Conservation (phyloP, 768 basidiomycete genomes). For the Phanerodontia chrysosporium region DNA sequence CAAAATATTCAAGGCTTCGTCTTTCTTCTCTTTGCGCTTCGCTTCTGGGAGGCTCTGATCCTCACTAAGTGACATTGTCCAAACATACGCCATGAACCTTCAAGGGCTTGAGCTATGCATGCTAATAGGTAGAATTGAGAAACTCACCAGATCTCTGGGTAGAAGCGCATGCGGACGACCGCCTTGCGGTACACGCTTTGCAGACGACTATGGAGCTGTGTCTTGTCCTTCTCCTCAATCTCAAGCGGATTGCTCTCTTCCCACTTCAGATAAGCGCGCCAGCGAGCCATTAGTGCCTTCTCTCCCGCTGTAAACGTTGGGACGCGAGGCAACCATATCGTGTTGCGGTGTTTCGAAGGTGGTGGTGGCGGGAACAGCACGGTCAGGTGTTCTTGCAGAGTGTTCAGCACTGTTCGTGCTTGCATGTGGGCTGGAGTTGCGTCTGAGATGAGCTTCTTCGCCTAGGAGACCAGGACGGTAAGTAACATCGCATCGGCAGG, state of each 20-base stretch:
- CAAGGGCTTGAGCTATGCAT: background rate
- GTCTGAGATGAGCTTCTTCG: conserved; percentile 94
- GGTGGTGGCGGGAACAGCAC: conserved; percentile 52
- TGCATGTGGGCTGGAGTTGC: conserved; percentile 94
- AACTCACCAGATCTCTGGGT: conserved; percentile 86
- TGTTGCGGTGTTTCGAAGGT: conserved; percentile 35
- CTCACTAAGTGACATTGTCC: conserved; percentile 67
- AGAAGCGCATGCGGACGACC: conserved; percentile 88
- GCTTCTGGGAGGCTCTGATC: conserved; percentile 9
- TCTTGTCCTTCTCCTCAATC: conserved; percentile 79
- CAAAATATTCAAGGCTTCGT: conserved; percentile 78
- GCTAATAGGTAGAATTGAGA: background rate
- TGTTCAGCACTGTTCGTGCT: conserved; percentile 82
- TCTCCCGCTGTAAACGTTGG: conserved; percentile 75
- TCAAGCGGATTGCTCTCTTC: conserved; percentile 93
- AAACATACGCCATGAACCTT: conserved; percentile 90
- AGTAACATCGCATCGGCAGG: background rate
- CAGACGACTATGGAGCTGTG: conserved; percentile 62
- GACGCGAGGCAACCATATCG: conserved; percentile 59
- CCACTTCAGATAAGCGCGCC: conserved; percentile 93
- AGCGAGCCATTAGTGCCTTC: conserved; percentile 71
- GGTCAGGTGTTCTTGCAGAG: conserved; percentile 66
- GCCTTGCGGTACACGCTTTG: conserved; percentile 87
- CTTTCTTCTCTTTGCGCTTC: conserved; percentile 36
- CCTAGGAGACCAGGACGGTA: conserved; percentile 36